Percentiles rank a stretch among this genome's conserved stretches.
These are phyloP conservation scores for Plectosphaerella sp. DNA, from an alignment of 2,329 filamentous ascomycete genomes.

Conservation along the genomic window DNA sequence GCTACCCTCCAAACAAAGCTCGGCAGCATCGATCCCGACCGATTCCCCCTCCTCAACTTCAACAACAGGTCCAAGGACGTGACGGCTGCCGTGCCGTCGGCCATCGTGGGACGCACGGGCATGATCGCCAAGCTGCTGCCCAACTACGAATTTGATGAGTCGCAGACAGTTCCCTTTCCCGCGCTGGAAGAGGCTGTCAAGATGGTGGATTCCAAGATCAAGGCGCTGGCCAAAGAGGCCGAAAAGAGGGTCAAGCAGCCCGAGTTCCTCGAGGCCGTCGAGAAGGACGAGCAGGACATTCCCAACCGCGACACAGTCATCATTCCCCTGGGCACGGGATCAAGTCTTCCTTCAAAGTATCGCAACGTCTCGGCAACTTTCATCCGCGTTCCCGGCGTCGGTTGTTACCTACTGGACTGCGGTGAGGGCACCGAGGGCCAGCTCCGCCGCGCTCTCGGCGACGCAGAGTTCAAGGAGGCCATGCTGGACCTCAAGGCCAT, in stretches of 20 bases:
- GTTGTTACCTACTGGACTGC: constrained; percentile 87
- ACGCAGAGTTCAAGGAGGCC: constrained; percentile 61
- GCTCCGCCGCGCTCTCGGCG: constrained; percentile 67
- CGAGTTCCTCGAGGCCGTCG: constrained; percentile 43
- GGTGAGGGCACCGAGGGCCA: constrained; percentile 93
- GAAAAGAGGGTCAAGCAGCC: constrained; percentile 32
- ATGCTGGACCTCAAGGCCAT: constrained; percentile 76
- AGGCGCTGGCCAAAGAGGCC: constrained; percentile 48
- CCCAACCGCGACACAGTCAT: constrained; percentile 76
- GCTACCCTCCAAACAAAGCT: constrained; percentile 65
- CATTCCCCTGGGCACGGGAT: constrained; percentile 85
- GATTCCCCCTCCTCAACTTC: constrained; percentile 67
- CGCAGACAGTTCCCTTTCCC: constrained; percentile 36
- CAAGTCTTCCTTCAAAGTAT: constrained; percentile 84
- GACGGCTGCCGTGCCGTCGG: constrained; percentile 14
- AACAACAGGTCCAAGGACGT: constrained; percentile 43
- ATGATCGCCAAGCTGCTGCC: constrained; percentile 43
- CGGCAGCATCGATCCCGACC: constrained; percentile 65
- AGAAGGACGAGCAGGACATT: constrained; percentile 56
- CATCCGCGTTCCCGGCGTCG: constrained; percentile 75
- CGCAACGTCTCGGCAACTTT: constrained; percentile 91
- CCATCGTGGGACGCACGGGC: constrained; percentile 35
- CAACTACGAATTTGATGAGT: constrained; percentile 37
- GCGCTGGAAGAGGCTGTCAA: constrained; percentile 35
- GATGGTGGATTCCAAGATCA: constrained; percentile 32